phyloP scores from a whole-genome alignment of 306 rosid genomes.

The Benincasa hispida region DNA sequence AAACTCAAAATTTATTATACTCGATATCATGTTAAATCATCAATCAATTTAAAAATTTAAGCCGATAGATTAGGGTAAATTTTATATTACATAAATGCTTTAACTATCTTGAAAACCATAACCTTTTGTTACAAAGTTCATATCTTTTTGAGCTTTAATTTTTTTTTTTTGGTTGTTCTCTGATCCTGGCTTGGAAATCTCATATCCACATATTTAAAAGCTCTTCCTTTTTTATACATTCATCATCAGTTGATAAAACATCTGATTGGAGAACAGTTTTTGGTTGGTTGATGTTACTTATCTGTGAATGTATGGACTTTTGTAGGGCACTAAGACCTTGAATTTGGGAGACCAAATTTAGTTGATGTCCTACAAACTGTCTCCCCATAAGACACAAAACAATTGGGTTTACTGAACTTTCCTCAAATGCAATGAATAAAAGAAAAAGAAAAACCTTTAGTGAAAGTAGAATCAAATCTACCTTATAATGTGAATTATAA shows the following conservation, averaged over 20 bases:
- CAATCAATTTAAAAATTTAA: no score
- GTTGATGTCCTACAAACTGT: slow-evolving; percentile 2
- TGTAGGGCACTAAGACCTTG: not conserved
- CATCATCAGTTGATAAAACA: not conserved
- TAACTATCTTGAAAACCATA: no score
- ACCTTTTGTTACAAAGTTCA: not conserved
- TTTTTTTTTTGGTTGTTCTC: not conserved
- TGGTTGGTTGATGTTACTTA: not conserved
- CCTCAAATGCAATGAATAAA: not conserved
- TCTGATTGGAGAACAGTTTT: not conserved
- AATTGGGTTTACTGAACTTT: not conserved
- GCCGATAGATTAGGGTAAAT: no score
- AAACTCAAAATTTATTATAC: no score
- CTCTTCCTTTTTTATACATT: not conserved
- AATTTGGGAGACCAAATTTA: not conserved
- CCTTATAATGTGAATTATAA: not conserved
- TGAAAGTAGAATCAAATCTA: not conserved
- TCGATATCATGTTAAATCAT: no score
- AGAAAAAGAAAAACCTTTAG: not conserved
- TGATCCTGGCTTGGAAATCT: not conserved
- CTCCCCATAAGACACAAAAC: not conserved
- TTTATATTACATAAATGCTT: no score
- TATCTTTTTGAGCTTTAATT: no score
- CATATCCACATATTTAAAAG: not conserved
- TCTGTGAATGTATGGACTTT: not conserved